Conservation (phyloP, 2,329 filamentous ascomycete species). For the Emmonsiellopsis sp. region DNA sequence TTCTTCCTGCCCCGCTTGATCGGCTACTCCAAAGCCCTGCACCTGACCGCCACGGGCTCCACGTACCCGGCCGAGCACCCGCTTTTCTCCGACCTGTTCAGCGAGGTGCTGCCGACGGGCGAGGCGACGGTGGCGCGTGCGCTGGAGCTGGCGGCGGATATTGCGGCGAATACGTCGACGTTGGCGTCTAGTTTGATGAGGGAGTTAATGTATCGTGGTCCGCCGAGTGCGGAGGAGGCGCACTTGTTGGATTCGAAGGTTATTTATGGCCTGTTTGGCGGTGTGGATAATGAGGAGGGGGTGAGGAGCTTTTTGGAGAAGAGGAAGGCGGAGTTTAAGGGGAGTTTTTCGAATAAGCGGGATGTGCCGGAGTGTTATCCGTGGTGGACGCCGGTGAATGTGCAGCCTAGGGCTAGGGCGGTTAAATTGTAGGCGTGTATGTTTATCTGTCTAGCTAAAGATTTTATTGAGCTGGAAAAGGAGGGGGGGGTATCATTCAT, state of each 20-base stretch:
- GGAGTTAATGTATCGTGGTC: constrained; percentile 56
- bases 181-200: constrained; percentile 59
- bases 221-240: constrained; percentile 54
- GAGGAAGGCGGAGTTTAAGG: constrained; percentile 53
- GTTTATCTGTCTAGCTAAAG: not conserved
- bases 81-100: constrained; percentile 55
- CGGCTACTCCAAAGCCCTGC: constrained; percentile 54
- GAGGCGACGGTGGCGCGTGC: constrained; percentile 56
- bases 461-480: no score
- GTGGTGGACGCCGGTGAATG: constrained; percentile 57
- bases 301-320: constrained; percentile 63
- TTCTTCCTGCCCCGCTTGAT: constrained; percentile 65
- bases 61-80: constrained; percentile 46
- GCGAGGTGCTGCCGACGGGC: constrained; percentile 50
- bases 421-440: constrained; percentile 1
- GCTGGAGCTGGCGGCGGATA: constrained; percentile 56
- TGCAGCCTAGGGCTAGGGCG: constrained; percentile 10
- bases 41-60: constrained; percentile 57
- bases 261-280: constrained; percentile 32
- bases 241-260: constrained; percentile 55
- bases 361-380: constrained; percentile 54
- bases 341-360: constrained; percentile 39
- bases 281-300: constrained; percentile 57
- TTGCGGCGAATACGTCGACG: constrained; percentile 56
- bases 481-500: no score